A percentile compares a stretch with the other conserved stretches of the same genome.
These are phyloP conservation scores for Leucosporidium yakuticum DNA, from an alignment of 768 basidiomycete species.

Conservation along the genomic window DNA sequence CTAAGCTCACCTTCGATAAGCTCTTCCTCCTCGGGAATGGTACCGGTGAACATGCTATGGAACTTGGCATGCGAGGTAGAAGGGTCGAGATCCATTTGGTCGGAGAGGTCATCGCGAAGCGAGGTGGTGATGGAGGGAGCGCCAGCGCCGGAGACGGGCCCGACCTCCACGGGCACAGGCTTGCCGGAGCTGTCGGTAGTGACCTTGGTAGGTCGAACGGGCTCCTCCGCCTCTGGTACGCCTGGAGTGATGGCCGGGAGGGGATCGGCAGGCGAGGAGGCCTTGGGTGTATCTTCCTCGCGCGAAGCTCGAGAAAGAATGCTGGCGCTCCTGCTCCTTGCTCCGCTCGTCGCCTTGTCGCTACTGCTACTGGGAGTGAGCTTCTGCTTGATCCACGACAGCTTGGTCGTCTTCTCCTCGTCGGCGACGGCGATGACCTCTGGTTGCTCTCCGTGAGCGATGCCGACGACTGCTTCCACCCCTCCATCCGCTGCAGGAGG, in stretches of 20 bases:
- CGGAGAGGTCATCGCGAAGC: not conserved
- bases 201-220: not conserved
- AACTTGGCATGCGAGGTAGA: constrained; percentile 73
- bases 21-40: constrained; percentile 87
- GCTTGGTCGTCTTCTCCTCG: not conserved
- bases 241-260: not conserved
- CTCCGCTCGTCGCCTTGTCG: not conserved
- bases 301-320: not conserved
- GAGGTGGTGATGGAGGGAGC: not conserved
- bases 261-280: not conserved
- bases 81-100: not conserved
- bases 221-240: not conserved
- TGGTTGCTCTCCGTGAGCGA: not conserved
- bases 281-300: no score
- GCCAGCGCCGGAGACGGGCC: not conserved
- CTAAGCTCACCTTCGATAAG: constrained; percentile 77
- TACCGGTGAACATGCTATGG: constrained; percentile 72
- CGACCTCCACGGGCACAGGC: not conserved
- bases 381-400: not conserved
- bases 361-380: not conserved
- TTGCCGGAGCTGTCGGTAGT: not conserved
- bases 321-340: not conserved
- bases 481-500: not conserved
- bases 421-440: not conserved
- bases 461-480: not conserved